Evolutionary conservation across 2,329 filamentous ascomycete genomes (phyloP), one percentile per base, ranked within the genome.

Genomic region (Mycocentrospora acerina): DNA sequence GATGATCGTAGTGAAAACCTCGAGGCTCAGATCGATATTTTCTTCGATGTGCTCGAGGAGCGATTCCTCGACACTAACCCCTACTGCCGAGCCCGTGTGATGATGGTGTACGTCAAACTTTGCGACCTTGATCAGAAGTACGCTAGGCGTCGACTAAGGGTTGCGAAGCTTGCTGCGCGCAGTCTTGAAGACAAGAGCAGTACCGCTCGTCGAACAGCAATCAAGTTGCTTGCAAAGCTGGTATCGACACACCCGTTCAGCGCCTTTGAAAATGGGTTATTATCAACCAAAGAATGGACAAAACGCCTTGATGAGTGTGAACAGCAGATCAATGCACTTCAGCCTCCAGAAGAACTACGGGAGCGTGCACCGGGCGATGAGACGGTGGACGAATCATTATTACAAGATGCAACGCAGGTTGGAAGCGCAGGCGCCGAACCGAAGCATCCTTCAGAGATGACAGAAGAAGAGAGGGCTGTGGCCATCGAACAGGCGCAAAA

Each of bases 171-270:
- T 17, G 90, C 93, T 1, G 84, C 87, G 40, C 81, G 88, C 54
- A 97, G 91, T 66, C 75, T 98, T 3, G 88, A 96, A 66, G 94
- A 98, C 71, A 97, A 95, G 76, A 97, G 91, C 71, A 98, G 93
- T 69, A 95, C 97, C 58, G 93, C 98, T 22, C 81, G 93, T 46
- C 81, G 90, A 42, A 97, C 97, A 64, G 90, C 93, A 2, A 93
- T 98, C 64, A 97, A 95, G 68, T 73, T 98, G 6, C 77, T 98
- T 1, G 87, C 85, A 5, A 86, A 86, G 29, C 75, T 98, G 6
- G 88, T 98, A 55, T 89, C 90, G 47, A 96, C 90, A 0, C 93
- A 98, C 65, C 93, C 93, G 2, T 98, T 96, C 58, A 52, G 48
- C 1, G 50, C 47, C 6, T 48, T 59, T 16, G 90, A 97, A 57